phyloP scores from a whole-genome alignment of 352 stramenopile species.

The Pythium sukuiense region DNA sequence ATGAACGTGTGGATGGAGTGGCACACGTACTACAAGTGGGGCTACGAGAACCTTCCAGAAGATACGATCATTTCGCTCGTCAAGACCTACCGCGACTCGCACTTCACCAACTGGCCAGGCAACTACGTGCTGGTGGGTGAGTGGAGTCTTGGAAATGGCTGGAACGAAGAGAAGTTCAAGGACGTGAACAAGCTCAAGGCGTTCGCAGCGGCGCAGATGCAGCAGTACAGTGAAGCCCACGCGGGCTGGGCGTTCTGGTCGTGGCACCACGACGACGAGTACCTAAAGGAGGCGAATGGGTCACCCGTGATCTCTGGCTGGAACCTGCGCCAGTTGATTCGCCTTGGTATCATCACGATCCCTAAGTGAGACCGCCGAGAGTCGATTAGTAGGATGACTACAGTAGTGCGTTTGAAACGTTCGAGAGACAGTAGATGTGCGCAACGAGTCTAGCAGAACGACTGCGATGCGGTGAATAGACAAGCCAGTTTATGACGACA shows the following conservation, averaged over 20 bases:
- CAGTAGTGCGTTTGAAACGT: too few species aligned
- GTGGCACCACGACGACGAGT: constrained; percentile 36
- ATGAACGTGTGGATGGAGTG: constrained; percentile 32
- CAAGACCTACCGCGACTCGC: constrained; percentile 6
- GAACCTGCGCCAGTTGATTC: not conserved
- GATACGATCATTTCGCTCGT: constrained; percentile 13
- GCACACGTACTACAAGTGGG: constrained; percentile 37
- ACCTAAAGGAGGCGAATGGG: not conserved
- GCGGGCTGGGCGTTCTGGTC: constrained; percentile 52
- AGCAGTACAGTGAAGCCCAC: constrained; percentile 22
- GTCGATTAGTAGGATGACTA: not conserved
- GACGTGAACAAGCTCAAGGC: constrained; percentile 28
- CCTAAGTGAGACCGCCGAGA: not conserved
- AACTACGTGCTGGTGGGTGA: constrained; percentile 48
- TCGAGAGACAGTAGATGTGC: too few species aligned
- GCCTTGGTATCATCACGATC: not conserved
- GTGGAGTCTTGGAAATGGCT: constrained; percentile 37
- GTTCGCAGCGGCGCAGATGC: constrained; percentile 34
- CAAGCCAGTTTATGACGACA: too few species aligned
- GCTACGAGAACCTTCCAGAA: constrained; percentile 18
- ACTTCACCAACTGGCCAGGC: constrained; percentile 29
- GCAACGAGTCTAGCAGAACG: too few species aligned
- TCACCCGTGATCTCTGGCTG: not conserved
- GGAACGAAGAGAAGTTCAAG: constrained; percentile 14
- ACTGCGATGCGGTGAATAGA: too few species aligned